phyloP scores from a whole-genome alignment of 2,329 filamentous ascomycete genomes.

The Aspergillus arachidicola region DNA sequence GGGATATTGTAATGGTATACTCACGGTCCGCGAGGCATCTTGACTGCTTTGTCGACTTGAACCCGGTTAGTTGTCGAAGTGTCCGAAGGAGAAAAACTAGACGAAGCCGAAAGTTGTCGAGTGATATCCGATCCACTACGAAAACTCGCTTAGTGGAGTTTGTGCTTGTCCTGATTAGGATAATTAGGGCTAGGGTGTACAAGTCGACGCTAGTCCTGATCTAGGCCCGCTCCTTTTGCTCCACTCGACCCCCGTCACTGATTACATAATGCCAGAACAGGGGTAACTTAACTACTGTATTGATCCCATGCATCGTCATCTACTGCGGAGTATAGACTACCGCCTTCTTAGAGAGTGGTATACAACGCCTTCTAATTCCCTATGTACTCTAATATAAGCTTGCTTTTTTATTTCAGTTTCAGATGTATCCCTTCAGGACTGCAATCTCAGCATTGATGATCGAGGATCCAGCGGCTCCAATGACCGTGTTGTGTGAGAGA shows the following conservation, averaged over 20 bases:
- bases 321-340: background rate
- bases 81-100: conserved; percentile 30
- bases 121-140: conserved; percentile 26
- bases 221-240: conserved; percentile 5
- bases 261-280: conserved; percentile 1
- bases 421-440: conserved; percentile 83
- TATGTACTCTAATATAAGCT: conserved; percentile 10
- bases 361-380: conserved; percentile 5
- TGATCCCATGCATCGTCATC: too few species aligned
- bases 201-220: conserved; percentile 36
- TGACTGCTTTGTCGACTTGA: conserved; percentile 47
- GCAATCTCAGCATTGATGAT: conserved; percentile 94
- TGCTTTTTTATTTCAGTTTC: conserved; percentile 22
- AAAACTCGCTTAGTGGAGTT: conserved; percentile 36
- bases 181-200: conserved; percentile 18
- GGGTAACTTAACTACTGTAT: too few species aligned
- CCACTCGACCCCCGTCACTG: conserved; percentile 6
- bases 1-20: conserved; percentile 28
- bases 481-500: conserved; percentile 87
- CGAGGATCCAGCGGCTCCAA: conserved; percentile 93
- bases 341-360: background rate
- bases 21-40: conserved; percentile 63
- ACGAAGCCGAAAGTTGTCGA: conserved; percentile 21
- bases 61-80: conserved; percentile 41
- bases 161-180: conserved; percentile 23